Evolutionary conservation across 163 green algal genomes (phyloP).

Genomic region (Volvox carteri): DNA sequence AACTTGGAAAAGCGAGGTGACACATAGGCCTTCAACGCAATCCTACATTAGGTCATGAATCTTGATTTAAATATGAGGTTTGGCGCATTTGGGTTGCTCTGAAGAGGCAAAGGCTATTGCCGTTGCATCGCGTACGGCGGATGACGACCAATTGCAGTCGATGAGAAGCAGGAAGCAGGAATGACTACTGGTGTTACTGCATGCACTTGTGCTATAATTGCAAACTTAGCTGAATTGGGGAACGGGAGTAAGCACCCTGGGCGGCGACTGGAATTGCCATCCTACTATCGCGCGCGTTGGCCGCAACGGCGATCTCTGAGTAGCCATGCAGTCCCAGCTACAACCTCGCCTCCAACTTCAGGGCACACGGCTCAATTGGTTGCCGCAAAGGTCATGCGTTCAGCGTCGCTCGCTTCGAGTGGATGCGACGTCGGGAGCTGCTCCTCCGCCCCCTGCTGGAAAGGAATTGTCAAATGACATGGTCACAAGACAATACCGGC

Average conservation of each 20-base stretch:
- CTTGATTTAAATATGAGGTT: too few relatives aligned
- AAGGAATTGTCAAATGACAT: background rate
- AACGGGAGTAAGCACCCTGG: background rate
- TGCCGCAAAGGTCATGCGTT: background rate
- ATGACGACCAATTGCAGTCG: background rate
- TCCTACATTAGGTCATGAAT: background rate
- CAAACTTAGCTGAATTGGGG: background rate
- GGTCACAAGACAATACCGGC: slow-evolving; percentile 31
- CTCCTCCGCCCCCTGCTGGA: background rate
- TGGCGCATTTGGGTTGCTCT: too few relatives aligned
- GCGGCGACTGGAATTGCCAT: background rate
- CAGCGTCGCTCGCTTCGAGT: background rate
- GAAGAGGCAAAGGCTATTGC: slow-evolving; percentile 6
- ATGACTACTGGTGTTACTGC: background rate
- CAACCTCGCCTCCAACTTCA: background rate
- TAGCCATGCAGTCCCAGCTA: slow-evolving; percentile 33
- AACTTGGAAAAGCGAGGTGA: too few relatives aligned
- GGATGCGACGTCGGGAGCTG: slow-evolving; percentile 15
- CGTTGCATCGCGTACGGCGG: slow-evolving; percentile 2
- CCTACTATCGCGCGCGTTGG: slow-evolving; percentile 39
- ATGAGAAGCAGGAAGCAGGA: background rate
- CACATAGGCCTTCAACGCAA: too few relatives aligned
- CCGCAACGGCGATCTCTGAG: background rate
- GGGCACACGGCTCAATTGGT: background rate
- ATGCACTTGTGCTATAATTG: background rate